Percentiles rank a stretch among this genome's conserved stretches.
Conservation (phyloP, 495 filamentous ascomycete genomes). For the Lasiosphaeria miniovina region DNA sequence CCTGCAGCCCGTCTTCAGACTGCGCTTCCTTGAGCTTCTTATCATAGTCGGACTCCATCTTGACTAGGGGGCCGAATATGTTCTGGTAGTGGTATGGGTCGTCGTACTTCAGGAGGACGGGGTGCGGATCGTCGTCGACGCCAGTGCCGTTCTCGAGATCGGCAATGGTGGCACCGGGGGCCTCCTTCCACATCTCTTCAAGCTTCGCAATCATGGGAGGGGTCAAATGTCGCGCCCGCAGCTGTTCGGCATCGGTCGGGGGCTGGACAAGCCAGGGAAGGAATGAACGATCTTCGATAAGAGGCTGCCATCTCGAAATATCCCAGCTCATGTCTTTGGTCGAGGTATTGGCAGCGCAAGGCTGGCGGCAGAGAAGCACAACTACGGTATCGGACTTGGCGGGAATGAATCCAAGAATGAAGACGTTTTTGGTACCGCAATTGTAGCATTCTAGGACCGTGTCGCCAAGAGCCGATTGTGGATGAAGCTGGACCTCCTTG, state of each 20-base stretch:
- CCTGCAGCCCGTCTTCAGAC: slow-evolving; percentile 88
- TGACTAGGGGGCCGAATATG: slow-evolving; percentile 95
- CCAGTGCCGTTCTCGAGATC: slow-evolving; percentile 92
- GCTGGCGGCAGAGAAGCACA: slow-evolving; percentile 92
- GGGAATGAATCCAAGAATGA: slow-evolving; percentile 99
- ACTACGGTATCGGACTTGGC: slow-evolving; percentile 98
- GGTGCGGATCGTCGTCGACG: slow-evolving; percentile 91
- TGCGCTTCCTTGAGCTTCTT: slow-evolving; percentile 98
- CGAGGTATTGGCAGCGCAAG: slow-evolving; percentile 88
- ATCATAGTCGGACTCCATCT: slow-evolving; percentile 99
- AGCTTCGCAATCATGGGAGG: slow-evolving; percentile 95
- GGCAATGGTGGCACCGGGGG: slow-evolving; percentile 79
- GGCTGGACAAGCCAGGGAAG: slow-evolving; percentile 87
- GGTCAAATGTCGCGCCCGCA: slow-evolving; percentile 88
- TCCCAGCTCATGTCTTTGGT: slow-evolving; percentile 99
- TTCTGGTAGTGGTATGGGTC: slow-evolving; percentile 99
- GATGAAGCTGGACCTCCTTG: slow-evolving; percentile 97
- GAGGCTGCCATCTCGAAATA: slow-evolving; percentile 93
- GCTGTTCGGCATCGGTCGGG: slow-evolving; percentile 91
- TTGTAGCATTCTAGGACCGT: slow-evolving; percentile 99
- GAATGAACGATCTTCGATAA: slow-evolving; percentile 97
- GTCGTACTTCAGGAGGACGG: slow-evolving; percentile 91
- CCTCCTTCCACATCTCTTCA: slow-evolving; percentile 99
- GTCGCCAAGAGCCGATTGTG: slow-evolving; percentile 90
- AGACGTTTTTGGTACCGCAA: slow-evolving; percentile 98